Conservation (phyloP, 1,139 yeast genomes). For the Barnettozyma hawaiiensis region DNA sequence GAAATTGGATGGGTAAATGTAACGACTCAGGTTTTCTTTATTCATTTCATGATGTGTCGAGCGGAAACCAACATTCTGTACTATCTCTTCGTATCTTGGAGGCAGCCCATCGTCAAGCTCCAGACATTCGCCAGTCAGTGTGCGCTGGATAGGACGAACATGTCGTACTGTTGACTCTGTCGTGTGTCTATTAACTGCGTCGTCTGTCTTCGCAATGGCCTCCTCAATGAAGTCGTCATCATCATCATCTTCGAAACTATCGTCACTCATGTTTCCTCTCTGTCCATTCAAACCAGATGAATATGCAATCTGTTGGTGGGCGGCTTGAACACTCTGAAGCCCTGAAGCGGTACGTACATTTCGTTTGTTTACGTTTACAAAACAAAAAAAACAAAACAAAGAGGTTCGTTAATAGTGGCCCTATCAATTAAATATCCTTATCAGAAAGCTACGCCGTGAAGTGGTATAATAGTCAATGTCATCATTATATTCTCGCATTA, state of each 20-base stretch:
- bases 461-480: too few species aligned
- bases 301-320: neutral
- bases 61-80: conserved; percentile 28
- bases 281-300: neutral
- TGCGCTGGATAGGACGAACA: conserved; percentile 30
- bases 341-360: too few species aligned
- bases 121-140: conserved; percentile 29
- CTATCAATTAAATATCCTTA: neutral
- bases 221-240: conserved; percentile 30
- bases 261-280: conserved; percentile 8
- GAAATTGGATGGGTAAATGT: conserved; percentile 80
- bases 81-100: conserved; percentile 31
- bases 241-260: conserved; percentile 26
- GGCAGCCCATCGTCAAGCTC: conserved; percentile 23
- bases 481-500: conserved; percentile 18
- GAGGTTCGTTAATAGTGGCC: neutral
- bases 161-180: conserved; percentile 27
- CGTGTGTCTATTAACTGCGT: conserved; percentile 30
- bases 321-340: neutral
- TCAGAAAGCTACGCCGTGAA: too few species aligned
- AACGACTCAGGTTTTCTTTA: conserved; percentile 38
- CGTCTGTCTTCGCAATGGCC: conserved; percentile 23
- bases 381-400: neutral
- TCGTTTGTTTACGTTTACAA: neutral
- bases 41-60: conserved; percentile 50